Evolutionary conservation across 768 basidiomycete genomes (phyloP).

Genomic region (Paxillus ammoniavirescens): DNA sequence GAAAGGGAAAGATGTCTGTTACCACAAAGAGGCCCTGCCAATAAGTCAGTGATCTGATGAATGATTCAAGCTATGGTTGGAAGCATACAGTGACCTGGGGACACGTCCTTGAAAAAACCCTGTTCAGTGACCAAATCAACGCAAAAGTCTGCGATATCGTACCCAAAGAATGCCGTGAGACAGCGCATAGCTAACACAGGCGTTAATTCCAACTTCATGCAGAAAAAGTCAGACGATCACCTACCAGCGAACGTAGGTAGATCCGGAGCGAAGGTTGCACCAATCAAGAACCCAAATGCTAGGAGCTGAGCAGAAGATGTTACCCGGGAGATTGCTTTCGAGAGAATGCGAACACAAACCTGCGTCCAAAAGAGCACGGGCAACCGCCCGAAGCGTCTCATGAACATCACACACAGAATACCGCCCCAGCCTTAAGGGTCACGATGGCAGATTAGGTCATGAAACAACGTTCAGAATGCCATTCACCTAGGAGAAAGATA

Average conservation of each 20-base stretch:
- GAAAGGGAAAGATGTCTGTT: constrained; percentile 54
- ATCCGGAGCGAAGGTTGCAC: constrained; percentile 50
- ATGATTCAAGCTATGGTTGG: not conserved
- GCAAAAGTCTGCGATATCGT: not conserved
- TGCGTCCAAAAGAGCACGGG: constrained; percentile 33
- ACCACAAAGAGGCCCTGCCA: constrained; percentile 43
- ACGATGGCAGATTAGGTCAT: too few relatives aligned
- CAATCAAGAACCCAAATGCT: constrained; percentile 46
- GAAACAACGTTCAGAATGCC: not conserved
- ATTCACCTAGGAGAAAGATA: constrained; percentile 44
- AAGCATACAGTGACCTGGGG: constrained; percentile 46
- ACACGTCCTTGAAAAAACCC: constrained; percentile 37
- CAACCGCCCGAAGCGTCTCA: constrained; percentile 29
- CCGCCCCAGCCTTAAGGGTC: constrained; percentile 28
- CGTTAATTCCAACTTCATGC: not conserved
- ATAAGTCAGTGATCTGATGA: not conserved
- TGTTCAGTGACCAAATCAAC: not conserved
- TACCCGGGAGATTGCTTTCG: not conserved
- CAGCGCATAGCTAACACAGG: constrained; percentile 29
- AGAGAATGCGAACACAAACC: not conserved
- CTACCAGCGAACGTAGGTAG: constrained; percentile 47
- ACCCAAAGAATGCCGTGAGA: constrained; percentile 32
- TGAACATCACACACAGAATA: constrained; percentile 27
- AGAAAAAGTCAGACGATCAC: not conserved
- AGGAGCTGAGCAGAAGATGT: constrained; percentile 30